Evolutionary conservation across 805 yeast species (phyloP).

Genomic region (Starmerella floris): DNA sequence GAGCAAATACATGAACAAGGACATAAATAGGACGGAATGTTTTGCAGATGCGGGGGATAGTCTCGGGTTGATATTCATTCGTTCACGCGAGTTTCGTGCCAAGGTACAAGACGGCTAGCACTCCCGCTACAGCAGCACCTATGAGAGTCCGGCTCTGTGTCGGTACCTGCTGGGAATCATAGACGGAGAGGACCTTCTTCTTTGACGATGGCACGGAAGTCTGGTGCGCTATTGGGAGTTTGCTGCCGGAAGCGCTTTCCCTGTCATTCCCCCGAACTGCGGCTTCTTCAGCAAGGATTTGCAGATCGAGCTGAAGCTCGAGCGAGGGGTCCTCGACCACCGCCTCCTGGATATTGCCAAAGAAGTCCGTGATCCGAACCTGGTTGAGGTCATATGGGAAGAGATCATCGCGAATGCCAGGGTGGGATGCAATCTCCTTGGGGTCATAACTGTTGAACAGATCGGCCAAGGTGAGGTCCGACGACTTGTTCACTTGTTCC

Average conservation of each 20-base stretch:
- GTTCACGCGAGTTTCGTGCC: background rate
- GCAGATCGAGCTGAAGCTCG: conserved; percentile 6
- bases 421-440: conserved; percentile 76
- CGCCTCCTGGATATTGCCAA: conserved; percentile 80
- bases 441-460: conserved; percentile 72
- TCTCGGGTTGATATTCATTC: too few relatives aligned
- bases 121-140: background rate
- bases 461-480: conserved; percentile 64
- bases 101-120: background rate
- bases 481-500: conserved; percentile 66
- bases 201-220: too few relatives aligned
- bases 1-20: too few relatives aligned
- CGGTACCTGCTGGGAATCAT: background rate
- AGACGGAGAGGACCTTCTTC: too few relatives aligned
- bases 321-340: conserved; percentile 45
- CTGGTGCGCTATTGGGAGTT: too few relatives aligned
- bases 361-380: conserved; percentile 79
- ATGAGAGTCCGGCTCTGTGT: background rate
- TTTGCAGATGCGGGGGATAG: too few relatives aligned
- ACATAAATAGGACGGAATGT: too few relatives aligned
- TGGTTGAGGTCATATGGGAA: conserved; percentile 51
- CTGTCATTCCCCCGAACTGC: background rate
- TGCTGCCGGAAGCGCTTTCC: too few relatives aligned
- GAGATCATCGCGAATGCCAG: conserved; percentile 81
- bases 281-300: background rate